Evolutionary conservation across 306 rosid species (phyloP).

Genomic region (Vigna mungo): DNA sequence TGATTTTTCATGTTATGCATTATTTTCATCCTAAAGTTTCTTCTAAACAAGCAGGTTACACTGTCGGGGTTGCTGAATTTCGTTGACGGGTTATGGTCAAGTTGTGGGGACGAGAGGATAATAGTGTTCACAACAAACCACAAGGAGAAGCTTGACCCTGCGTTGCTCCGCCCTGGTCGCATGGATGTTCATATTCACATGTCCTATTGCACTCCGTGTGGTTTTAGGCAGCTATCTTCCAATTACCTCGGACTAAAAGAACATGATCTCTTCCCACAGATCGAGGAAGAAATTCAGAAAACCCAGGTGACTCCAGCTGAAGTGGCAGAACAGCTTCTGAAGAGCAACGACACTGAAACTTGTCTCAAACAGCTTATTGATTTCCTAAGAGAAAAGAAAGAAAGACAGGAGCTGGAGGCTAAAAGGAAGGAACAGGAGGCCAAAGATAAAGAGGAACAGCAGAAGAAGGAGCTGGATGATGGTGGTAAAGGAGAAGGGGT

Average conservation of each 20-base stretch:
- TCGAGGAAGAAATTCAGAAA: constrained; percentile 43
- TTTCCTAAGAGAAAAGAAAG: constrained; percentile 40
- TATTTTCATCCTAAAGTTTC: neutral
- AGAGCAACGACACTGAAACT: constrained; percentile 35
- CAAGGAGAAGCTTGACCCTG: constrained; percentile 52
- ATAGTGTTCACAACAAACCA: constrained; percentile 63
- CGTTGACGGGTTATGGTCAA: constrained; percentile 60
- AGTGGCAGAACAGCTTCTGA: constrained; percentile 54
- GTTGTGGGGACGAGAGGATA: constrained; percentile 57
- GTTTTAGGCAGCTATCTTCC: constrained; percentile 45
- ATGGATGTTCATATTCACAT: constrained; percentile 59
- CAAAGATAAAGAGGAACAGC: constrained; percentile 10
- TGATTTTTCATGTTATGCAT: neutral
- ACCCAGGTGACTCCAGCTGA: constrained; percentile 55
- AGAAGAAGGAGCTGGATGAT: constrained; percentile 16
- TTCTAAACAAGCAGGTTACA: constrained; percentile 36
- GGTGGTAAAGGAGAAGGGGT: constrained; percentile 6
- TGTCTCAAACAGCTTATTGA: constrained; percentile 6
- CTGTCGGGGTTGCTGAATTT: constrained; percentile 53
- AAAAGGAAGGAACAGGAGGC: constrained; percentile 24
- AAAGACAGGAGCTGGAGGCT: constrained; percentile 26
- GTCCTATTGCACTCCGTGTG: constrained; percentile 51
- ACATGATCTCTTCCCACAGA: constrained; percentile 24
- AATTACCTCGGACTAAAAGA: constrained; percentile 48
- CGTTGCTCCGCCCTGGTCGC: constrained; percentile 53